These are phyloP conservation scores for Phialophora tarda DNA, from an alignment of 2,329 filamentous ascomycete genomes.

Conservation along the genomic window DNA sequence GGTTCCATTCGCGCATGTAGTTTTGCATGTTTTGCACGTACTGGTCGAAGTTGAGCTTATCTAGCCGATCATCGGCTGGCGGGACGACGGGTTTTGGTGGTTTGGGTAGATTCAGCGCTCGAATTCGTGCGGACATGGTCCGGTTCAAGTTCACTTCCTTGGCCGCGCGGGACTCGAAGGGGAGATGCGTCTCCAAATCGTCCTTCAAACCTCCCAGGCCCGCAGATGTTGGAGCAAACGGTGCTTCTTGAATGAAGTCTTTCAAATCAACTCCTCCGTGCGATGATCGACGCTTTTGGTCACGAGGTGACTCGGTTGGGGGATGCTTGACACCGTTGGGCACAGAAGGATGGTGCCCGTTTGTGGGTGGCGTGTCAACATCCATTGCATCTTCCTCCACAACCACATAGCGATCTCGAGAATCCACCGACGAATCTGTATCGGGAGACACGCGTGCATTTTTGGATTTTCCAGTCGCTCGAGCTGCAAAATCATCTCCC, in stretches of 20 bases:
- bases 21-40: conserved; percentile 60
- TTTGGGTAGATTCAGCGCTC: conserved; percentile 54
- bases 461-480: conserved; percentile 15
- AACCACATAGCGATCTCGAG: conserved; percentile 30
- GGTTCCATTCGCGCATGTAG: conserved; percentile 63
- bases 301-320: conserved; percentile 3
- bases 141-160: conserved; percentile 47
- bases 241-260: conserved; percentile 57
- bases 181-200: conserved; percentile 60
- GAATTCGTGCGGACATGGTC: conserved; percentile 42
- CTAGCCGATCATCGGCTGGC: conserved; percentile 45
- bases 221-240: conserved; percentile 54
- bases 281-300: conserved; percentile 21
- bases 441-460: conserved; percentile 8
- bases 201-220: conserved; percentile 59
- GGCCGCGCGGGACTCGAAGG: conserved; percentile 63
- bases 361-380: conserved; percentile 48
- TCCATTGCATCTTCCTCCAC: conserved; percentile 53
- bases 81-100: conserved; percentile 58
- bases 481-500: conserved; percentile 32
- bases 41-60: conserved; percentile 55
- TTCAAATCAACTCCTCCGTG: conserved; percentile 53
- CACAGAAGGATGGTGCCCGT: conserved; percentile 11
- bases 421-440: conserved; percentile 18
- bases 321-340: conserved; percentile 19